Evolutionary conservation across 2,329 filamentous ascomycete genomes (phyloP).

Genomic region (Colletotrichum gloeosporioides): DNA sequence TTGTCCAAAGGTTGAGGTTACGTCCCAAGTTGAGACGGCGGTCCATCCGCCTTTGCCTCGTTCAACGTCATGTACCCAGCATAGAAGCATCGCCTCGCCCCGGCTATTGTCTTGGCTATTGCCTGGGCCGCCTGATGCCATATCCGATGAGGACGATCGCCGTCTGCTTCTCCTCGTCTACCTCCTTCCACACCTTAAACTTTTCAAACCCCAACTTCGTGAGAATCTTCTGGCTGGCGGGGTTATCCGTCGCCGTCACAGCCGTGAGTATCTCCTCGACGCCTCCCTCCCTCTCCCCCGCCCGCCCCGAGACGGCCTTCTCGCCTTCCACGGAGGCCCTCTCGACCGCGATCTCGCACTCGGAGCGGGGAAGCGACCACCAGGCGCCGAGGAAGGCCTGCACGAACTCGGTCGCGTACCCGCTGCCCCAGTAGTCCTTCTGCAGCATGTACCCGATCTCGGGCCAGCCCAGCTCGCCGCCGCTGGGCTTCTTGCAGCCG

Average conservation of each 20-base stretch:
- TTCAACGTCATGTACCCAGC: background rate
- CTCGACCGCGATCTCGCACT: slow-evolving; percentile 49
- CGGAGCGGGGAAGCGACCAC: slow-evolving; percentile 53
- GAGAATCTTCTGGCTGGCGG: slow-evolving; percentile 60
- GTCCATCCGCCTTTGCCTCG: background rate
- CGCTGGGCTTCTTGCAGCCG: slow-evolving; percentile 44
- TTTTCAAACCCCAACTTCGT: slow-evolving; percentile 59
- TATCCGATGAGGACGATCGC: background rate
- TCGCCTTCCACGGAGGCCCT: slow-evolving; percentile 34
- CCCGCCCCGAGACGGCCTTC: slow-evolving; percentile 7
- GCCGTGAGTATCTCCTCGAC: slow-evolving; percentile 48
- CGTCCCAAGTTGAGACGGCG: background rate
- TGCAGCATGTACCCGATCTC: slow-evolving; percentile 64
- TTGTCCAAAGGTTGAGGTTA: background rate
- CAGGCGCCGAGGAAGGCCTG: slow-evolving; percentile 50
- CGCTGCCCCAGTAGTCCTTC: slow-evolving; percentile 58
- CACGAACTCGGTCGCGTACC: slow-evolving; percentile 63
- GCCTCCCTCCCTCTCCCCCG: slow-evolving; percentile 22
- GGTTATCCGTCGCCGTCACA: slow-evolving; percentile 54
- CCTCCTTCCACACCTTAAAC: slow-evolving; percentile 43
- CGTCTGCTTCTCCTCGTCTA: slow-evolving; percentile 20
- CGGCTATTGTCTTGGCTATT: background rate
- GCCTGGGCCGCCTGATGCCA: background rate
- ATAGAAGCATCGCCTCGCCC: background rate
- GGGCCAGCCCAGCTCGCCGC: slow-evolving; percentile 55